A percentile compares a stretch with the other conserved stretches of the same genome.
Evolutionary conservation across 2,329 filamentous ascomycete species (phyloP).

Genomic region (Fusarium fracticaudum): DNA sequence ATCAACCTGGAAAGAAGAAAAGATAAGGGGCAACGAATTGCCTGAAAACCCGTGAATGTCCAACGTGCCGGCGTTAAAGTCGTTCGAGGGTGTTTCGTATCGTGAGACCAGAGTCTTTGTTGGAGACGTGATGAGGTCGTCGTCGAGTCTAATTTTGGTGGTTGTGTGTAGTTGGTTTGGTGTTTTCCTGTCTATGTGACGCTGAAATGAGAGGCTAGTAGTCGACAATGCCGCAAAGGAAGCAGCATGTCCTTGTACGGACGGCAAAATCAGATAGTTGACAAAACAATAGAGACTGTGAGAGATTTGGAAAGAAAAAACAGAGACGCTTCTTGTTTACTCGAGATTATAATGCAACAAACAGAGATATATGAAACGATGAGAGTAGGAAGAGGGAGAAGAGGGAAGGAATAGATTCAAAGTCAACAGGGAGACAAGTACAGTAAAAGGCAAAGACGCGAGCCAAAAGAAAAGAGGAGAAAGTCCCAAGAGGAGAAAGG

Average conservation of each 20-base stretch:
- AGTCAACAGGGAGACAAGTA: slow-evolving; percentile 18
- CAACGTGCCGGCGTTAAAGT: slow-evolving; percentile 40
- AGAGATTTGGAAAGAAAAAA: slow-evolving; percentile 23
- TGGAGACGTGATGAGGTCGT: slow-evolving; percentile 9
- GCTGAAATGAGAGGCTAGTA: slow-evolving; percentile 39
- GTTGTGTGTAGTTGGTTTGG: slow-evolving; percentile 11
- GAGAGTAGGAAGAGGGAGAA: slow-evolving; percentile 21
- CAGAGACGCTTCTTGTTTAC: slow-evolving; percentile 33
- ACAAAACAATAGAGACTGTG: slow-evolving; percentile 21
- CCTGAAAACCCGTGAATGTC: slow-evolving; percentile 36
- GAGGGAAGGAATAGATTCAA: slow-evolving; percentile 12
- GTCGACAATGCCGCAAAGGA: slow-evolving; percentile 40
- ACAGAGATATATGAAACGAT: slow-evolving; percentile 24
- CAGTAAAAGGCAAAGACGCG: slow-evolving; percentile 14
- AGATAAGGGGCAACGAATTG: slow-evolving; percentile 38
- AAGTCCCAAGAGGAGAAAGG: slow-evolving; percentile 30
- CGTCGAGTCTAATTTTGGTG: slow-evolving; percentile 20
- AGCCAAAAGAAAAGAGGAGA: slow-evolving; percentile 26
- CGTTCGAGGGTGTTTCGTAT: slow-evolving; percentile 23
- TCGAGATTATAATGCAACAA: slow-evolving; percentile 22
- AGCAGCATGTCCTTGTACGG: slow-evolving; percentile 41
- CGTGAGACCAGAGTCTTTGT: slow-evolving; percentile 13
- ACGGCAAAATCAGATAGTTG: slow-evolving; percentile 19
- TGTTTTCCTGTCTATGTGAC: slow-evolving; percentile 33
- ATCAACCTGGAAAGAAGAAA: slow-evolving; percentile 62